A percentile compares a stretch with the other conserved stretches of the same genome.
phyloP scores from a whole-genome alignment of 31 red algal genomes.

The Odonthalia washingtoniensis region DNA sequence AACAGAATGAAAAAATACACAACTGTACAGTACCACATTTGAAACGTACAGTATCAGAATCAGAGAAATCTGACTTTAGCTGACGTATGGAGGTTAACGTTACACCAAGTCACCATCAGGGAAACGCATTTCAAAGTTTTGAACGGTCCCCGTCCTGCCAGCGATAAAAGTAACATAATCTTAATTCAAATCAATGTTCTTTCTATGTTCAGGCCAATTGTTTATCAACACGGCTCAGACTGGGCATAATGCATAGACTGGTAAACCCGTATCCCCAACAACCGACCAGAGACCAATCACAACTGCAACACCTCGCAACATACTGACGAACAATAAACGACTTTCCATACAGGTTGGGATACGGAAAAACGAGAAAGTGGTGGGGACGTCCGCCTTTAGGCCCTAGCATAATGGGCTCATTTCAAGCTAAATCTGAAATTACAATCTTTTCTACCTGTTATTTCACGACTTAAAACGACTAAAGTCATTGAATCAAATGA shows the following conservation, averaged over 20 bases:
- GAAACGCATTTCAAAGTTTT: neutral
- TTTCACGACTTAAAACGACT: neutral
- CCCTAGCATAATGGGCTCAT: neutral
- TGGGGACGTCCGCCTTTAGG: neutral
- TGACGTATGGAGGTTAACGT: no score
- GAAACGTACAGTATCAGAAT: no score
- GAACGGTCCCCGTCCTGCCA: neutral
- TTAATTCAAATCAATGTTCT: neutral
- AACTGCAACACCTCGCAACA: neutral
- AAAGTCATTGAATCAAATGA: neutral
- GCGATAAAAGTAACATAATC: neutral
- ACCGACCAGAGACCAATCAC: neutral
- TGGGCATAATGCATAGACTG: neutral
- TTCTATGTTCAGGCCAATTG: neutral
- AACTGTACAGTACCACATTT: no score
- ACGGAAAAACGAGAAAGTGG: neutral
- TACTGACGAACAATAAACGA: slow-evolving; percentile 35
- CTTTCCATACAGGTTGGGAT: neutral
- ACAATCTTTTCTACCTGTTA: neutral
- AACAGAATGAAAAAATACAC: no score
- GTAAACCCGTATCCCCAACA: neutral
- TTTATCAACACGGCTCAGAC: neutral
- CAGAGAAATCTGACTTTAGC: no score
- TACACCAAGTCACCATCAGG: neutral
- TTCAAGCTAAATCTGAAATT: slow-evolving; percentile 19